Conservation (phyloP, 352 stramenopile species). For the Pythium grandisporangium region DNA sequence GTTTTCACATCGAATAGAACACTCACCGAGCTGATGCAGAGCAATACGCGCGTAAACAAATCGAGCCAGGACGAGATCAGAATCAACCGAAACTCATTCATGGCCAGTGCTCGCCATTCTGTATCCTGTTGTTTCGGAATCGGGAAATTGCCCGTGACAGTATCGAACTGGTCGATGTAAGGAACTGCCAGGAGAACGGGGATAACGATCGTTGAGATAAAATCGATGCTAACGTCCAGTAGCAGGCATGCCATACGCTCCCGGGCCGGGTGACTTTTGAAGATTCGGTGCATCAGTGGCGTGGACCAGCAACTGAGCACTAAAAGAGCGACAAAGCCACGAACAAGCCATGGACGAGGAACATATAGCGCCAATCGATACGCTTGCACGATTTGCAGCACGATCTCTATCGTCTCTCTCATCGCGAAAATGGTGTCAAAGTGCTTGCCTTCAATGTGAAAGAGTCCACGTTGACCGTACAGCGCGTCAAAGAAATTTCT, state of each 20-base stretch:
- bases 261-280: not conserved
- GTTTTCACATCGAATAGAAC: not conserved
- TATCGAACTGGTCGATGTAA: not conserved
- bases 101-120: not conserved
- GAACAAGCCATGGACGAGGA: conserved; percentile 7
- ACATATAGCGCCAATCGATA: conserved; percentile 2
- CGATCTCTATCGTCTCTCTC: not conserved
- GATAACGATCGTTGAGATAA: not conserved
- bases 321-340: not conserved
- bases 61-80: not conserved
- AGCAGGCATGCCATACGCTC: not conserved
- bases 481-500: no score
- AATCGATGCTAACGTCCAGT: not conserved
- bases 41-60: not conserved
- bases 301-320: not conserved
- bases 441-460: not conserved
- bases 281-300: not conserved
- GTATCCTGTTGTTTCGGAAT: not conserved
- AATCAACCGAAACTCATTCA: not conserved
- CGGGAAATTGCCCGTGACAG: not conserved
- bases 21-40: not conserved
- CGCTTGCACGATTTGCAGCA: not conserved
- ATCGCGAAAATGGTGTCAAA: not conserved
- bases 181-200: not conserved
- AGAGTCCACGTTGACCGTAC: not conserved